A percentile compares a stretch with the other conserved stretches of the same genome.
phyloP scores from a whole-genome alignment of 257 asterid genomes.

The Thymus mandschuricus region DNA sequence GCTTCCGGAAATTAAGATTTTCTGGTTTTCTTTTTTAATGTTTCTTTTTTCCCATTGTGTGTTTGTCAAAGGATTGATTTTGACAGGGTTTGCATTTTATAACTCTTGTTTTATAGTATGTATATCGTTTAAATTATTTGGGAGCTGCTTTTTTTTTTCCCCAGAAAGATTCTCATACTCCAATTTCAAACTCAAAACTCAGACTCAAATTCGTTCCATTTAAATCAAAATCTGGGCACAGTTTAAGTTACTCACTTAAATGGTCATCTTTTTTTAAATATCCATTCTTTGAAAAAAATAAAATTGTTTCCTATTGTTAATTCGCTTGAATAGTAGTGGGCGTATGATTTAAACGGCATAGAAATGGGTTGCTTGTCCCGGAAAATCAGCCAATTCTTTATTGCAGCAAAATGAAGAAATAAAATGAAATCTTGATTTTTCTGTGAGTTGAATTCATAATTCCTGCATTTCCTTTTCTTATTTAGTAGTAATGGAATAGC shows the following conservation, averaged over 20 bases:
- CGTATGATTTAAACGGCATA: slow-evolving; percentile 7
- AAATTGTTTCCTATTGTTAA: neutral
- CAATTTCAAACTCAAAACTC: neutral
- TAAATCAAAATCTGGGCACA: slow-evolving; percentile 21
- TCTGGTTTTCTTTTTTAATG: neutral
- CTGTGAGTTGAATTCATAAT: slow-evolving; percentile 18
- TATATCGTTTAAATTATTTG: slow-evolving; percentile 15
- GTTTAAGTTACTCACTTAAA: neutral
- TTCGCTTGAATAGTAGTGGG: slow-evolving; percentile 21
- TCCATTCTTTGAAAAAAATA: neutral
- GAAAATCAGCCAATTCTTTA: slow-evolving; percentile 12
- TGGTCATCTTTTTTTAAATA: neutral
- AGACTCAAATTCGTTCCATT: neutral
- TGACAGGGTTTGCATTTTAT: slow-evolving; percentile 26
- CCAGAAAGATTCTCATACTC: slow-evolving; percentile 23
- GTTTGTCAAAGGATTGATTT: slow-evolving; percentile 29
- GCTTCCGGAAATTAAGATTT: neutral
- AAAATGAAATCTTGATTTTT: slow-evolving; percentile 28
- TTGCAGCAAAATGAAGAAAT: slow-evolving; percentile 1
- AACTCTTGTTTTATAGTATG: slow-evolving; percentile 8
- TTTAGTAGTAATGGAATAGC: neutral
- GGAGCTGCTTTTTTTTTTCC: slow-evolving; percentile 25
- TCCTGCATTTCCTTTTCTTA: slow-evolving; percentile 26
- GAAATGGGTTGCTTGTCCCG: slow-evolving; percentile 22
- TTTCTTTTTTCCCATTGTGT: slow-evolving; percentile 15